Evolutionary conservation across 1,284 basidiomycete genomes (phyloP).

Genomic region (Ustilago sp.): DNA sequence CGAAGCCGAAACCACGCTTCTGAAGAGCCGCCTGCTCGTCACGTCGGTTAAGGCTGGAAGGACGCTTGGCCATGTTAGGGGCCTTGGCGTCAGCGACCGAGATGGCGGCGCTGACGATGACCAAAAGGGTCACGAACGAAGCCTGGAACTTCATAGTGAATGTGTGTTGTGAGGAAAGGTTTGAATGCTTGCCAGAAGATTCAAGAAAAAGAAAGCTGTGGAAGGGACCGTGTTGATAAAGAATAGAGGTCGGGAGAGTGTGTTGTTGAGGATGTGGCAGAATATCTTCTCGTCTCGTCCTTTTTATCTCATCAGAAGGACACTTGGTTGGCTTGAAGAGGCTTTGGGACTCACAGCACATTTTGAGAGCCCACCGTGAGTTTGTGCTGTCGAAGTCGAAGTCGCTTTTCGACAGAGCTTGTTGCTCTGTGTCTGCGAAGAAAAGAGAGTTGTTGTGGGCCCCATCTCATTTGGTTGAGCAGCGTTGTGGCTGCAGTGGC

Average conservation of each 20-base stretch:
- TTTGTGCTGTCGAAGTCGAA: slow-evolving; percentile 7
- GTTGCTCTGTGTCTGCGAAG: not conserved
- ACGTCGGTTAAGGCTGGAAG: slow-evolving; percentile 34
- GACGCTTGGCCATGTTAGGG: slow-evolving; percentile 34
- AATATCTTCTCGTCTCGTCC: not conserved
- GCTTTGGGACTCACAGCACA: not conserved
- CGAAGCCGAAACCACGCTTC: slow-evolving; percentile 33
- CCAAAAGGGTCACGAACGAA: slow-evolving; percentile 44
- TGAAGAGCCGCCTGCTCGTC: slow-evolving; percentile 29
- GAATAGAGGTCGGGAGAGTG: slow-evolving; percentile 5
- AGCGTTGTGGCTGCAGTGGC: not conserved
- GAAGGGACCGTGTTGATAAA: slow-evolving; percentile 3
- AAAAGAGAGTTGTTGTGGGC: slow-evolving; percentile 8
- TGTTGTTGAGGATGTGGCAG: slow-evolving; percentile 2
- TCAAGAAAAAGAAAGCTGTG: slow-evolving; percentile 9
- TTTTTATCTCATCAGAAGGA: slow-evolving; percentile 16
- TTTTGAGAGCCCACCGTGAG: slow-evolving; percentile 16
- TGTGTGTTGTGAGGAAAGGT: not conserved
- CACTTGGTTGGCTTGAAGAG: not conserved
- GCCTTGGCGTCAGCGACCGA: slow-evolving; percentile 46
- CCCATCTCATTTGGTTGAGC: slow-evolving; percentile 32
- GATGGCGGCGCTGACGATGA: slow-evolving; percentile 47
- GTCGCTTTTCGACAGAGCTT: slow-evolving; percentile 7
- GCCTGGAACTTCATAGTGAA: slow-evolving; percentile 46
- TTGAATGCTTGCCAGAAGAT: slow-evolving; percentile 45